phyloP scores from a whole-genome alignment of 805 yeast species.

The Clavispora santaluciae region DNA sequence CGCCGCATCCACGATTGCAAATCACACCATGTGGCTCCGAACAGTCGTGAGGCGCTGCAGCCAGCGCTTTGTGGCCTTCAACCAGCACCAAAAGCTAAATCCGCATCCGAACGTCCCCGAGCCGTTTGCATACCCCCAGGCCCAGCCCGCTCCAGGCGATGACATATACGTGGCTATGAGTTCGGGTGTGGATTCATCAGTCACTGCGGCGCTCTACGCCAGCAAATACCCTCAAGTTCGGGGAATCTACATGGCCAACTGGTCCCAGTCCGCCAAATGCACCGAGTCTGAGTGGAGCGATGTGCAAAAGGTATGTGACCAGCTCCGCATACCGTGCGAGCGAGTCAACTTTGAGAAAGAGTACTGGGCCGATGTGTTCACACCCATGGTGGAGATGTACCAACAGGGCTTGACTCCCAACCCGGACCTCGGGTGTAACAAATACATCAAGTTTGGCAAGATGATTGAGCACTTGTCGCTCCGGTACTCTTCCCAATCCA shows the following conservation, averaged over 20 bases:
- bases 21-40: background rate
- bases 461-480: conserved; percentile 51
- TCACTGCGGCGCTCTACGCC: conserved; percentile 68
- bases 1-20: background rate
- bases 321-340: conserved; percentile 62
- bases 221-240: conserved; percentile 52
- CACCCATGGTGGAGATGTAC: conserved; percentile 82
- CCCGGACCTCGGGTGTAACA: conserved; percentile 89
- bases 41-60: background rate
- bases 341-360: conserved; percentile 83
- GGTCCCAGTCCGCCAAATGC: conserved; percentile 68
- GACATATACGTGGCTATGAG: conserved; percentile 86
- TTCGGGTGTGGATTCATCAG: conserved; percentile 94
- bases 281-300: conserved; percentile 87
- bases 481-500: conserved; percentile 18
- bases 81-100: conserved; percentile 6
- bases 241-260: conserved; percentile 93
- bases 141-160: conserved; percentile 47
- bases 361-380: conserved; percentile 89
- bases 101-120: conserved; percentile 9
- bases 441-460: conserved; percentile 80
- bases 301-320: conserved; percentile 59
- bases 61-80: background rate
- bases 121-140: conserved; percentile 30
- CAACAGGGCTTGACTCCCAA: conserved; percentile 80